A percentile compares a stretch with the other conserved stretches of the same genome.
These are phyloP conservation scores for Przewalskia tangutica DNA, from an alignment of 257 asterid species.

Conservation along the genomic window DNA sequence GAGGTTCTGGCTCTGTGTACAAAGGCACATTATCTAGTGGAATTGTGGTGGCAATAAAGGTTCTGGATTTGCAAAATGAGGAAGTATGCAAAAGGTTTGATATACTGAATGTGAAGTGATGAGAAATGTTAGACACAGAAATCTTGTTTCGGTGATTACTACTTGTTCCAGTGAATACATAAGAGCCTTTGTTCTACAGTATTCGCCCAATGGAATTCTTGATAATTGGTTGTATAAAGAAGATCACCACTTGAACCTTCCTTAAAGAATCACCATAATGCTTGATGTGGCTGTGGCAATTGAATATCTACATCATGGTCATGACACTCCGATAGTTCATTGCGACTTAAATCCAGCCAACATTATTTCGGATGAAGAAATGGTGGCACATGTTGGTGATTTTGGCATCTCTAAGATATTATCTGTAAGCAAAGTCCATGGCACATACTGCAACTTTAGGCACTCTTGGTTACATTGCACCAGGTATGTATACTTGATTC, in stretches of 20 bases:
- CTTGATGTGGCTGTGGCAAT: slow-evolving; percentile 21
- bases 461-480: slow-evolving; percentile 30
- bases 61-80: slow-evolving; percentile 15
- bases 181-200: slow-evolving; percentile 17
- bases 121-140: slow-evolving; percentile 22
- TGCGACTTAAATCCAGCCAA: slow-evolving; percentile 30
- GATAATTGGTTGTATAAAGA: slow-evolving; percentile 17
- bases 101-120: slow-evolving; percentile 20
- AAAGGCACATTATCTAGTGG: slow-evolving; percentile 9
- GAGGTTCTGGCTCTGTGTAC: too few species aligned
- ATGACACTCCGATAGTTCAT: slow-evolving; percentile 18
- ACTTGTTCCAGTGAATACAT: slow-evolving; percentile 11
- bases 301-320: slow-evolving; percentile 28
- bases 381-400: too few species aligned
- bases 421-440: not conserved
- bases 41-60: slow-evolving; percentile 12
- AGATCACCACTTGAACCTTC: not conserved
- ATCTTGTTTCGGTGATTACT: slow-evolving; percentile 21
- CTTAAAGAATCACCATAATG: slow-evolving; percentile 13
- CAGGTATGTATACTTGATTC: slow-evolving; percentile 10
- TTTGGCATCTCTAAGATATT: slow-evolving; percentile 29
- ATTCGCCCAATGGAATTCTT: slow-evolving; percentile 24
- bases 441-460: slow-evolving; percentile 22
- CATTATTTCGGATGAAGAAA: slow-evolving; percentile 26
- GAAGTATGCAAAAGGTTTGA: slow-evolving; percentile 14